Evolutionary conservation across 352 stramenopile genomes (phyloP), one percentile per base, ranked within the genome.

Genomic region (Pythium scleroteichum): DNA sequence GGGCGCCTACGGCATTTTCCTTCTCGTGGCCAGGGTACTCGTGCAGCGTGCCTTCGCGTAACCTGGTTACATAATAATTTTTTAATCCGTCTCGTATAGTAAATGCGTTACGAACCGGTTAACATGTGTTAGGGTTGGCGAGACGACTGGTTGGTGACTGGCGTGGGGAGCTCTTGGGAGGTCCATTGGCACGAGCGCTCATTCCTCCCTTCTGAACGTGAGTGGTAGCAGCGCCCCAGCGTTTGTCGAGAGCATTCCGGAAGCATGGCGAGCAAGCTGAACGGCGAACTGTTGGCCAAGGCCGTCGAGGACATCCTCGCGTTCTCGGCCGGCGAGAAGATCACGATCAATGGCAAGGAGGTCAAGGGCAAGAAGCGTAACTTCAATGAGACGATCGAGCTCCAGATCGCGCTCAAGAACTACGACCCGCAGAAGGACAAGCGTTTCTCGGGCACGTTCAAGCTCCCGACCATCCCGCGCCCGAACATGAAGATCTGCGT

Each of bases 391-490:
- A 99, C 98, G 47, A 94, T 99, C 62, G 98, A 99, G 78, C 82
- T 99, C 42, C 92, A 98, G 80, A 98, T 99, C 66, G 97, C 95
- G 55, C 87, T 99, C 55, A 99, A 99, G 94, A 99, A 99, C 93
- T 99, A 99, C 81, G 98, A 99, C 87, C 97, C 97, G 66, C 90
- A 98, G 74, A 98, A 98, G 82, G 98, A 99, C 93, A 99, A 99
- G 85, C 97, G 97, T 97, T 99, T 99, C 93, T 97, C 84, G 71
- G 98, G 98, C 75, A 99, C 96, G 68, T 99, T 99, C 90, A 98
- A 98, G 76, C 90, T 99, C 54, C 97, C 97, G 26, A 94, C 92
- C 26, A 86, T 99, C 29, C 97, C 97, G 44, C 90, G 90, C 57
- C 92, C 94, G 38, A 94, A 96, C 76, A 90, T 98, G 70, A 98